These are phyloP conservation scores for Terfezia claveryi DNA, from an alignment of 495 filamentous ascomycete species.

Conservation along the genomic window DNA sequence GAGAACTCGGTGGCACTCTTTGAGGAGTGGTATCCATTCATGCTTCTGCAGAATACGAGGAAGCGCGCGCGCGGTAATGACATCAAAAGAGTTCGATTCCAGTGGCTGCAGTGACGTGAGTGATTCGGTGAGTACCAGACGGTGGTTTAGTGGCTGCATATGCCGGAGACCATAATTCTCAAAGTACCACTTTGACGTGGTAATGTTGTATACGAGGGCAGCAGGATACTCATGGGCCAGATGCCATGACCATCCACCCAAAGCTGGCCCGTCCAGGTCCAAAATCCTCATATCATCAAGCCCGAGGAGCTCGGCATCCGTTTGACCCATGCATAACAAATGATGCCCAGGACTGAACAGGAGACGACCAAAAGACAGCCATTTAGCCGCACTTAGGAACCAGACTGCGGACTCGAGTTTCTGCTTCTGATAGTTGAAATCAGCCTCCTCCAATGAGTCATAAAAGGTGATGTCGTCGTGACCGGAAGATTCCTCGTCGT, in stretches of 20 bases:
- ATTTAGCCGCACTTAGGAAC: conserved; percentile 17
- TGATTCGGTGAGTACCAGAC: conserved; percentile 1
- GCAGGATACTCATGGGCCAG: conserved; percentile 13
- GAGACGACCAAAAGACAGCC: conserved; percentile 18
- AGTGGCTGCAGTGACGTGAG: conserved; percentile 1
- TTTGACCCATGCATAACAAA: conserved; percentile 6
- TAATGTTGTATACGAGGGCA: conserved; percentile 4
- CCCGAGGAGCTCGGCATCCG: neutral
- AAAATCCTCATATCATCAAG: conserved; percentile 6
- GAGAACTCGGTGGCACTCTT: conserved; percentile 11
- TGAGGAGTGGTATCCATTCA: conserved; percentile 5
- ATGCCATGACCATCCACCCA: conserved; percentile 17
- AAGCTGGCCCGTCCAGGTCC: conserved; percentile 12
- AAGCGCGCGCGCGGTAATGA: conserved; percentile 3
- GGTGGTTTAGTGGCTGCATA: conserved; percentile 1
- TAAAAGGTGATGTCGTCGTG: neutral
- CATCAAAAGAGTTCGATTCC: conserved; percentile 2
- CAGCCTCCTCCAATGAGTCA: neutral
- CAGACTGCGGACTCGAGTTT: conserved; percentile 10
- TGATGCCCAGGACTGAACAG: conserved; percentile 18
- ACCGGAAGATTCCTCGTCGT: neutral
- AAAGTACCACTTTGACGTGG: neutral
- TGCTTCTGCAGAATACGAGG: neutral
- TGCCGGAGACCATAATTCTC: neutral
- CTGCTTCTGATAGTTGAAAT: neutral